Conservation (phyloP, 2,329 filamentous ascomycete genomes). For the Trichoderma sp. region DNA sequence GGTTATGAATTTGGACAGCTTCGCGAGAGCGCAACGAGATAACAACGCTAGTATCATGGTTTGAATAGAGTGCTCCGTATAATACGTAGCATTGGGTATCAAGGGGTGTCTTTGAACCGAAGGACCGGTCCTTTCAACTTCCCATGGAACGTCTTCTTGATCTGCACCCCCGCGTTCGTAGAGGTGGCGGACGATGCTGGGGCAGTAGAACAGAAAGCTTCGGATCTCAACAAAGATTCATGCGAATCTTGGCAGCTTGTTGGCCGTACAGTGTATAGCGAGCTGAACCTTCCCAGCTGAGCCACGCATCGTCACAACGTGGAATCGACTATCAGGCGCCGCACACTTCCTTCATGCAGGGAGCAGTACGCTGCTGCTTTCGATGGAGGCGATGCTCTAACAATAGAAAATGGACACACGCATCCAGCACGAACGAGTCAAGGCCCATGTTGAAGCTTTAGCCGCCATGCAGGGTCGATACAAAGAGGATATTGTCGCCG, state of each 20-base stretch:
- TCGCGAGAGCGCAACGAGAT: background rate
- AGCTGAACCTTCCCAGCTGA: background rate
- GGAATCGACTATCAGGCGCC: background rate
- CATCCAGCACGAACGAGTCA: background rate
- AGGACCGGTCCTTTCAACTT: background rate
- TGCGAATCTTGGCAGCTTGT: background rate
- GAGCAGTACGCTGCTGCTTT: background rate
- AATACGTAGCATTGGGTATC: background rate
- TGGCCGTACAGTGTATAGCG: background rate
- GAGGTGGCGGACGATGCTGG: background rate
- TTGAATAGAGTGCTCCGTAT: background rate
- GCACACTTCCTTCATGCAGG: background rate
- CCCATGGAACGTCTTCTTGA: background rate
- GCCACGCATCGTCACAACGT: background rate
- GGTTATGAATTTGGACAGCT: background rate
- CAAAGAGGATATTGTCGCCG: constrained; percentile 89
- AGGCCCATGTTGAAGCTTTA: constrained; percentile 43
- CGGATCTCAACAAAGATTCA: background rate
- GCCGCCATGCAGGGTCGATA: constrained; percentile 93
- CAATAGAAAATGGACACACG: background rate
- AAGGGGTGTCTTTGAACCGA: background rate
- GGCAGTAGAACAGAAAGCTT: background rate
- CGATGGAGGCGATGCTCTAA: background rate
- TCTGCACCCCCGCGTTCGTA: background rate
- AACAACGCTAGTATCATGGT: constrained; percentile 4